Conservation (phyloP, 192 early-diverging fungal species). For the Backusella morwellensis region DNA sequence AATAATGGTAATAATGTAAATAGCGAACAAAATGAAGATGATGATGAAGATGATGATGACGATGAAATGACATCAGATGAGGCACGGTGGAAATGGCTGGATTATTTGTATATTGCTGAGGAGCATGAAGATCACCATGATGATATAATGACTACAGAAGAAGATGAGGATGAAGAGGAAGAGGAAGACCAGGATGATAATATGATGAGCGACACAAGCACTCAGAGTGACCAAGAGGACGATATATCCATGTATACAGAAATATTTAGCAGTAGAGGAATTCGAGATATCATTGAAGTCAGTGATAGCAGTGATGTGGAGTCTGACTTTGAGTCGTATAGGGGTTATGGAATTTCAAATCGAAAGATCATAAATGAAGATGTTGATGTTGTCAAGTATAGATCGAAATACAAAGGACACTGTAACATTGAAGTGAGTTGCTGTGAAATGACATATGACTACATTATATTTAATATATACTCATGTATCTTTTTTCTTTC, state of each 20-base stretch:
- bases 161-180: neutral
- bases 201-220: conserved; percentile 4
- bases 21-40: neutral
- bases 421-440: conserved; percentile 29
- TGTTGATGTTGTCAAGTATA: conserved; percentile 12
- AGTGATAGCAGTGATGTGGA: conserved; percentile 23
- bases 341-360: neutral
- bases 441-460: neutral
- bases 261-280: neutral
- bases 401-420: conserved; percentile 25
- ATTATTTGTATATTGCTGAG: neutral
- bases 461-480: neutral
- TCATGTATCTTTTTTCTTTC: conserved; percentile 32
- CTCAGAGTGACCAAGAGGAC: neutral
- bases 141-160: neutral
- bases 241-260: conserved; percentile 11
- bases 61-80: neutral
- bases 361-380: conserved; percentile 3
- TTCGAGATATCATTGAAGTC: conserved; percentile 7
- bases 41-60: conserved; percentile 3
- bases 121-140: neutral
- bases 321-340: neutral
- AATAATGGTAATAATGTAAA: neutral
- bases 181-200: conserved; percentile 8
- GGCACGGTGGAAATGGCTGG: neutral